These are phyloP conservation scores for Ganoderma boninense DNA, from an alignment of 1,284 basidiomycete genomes.

Conservation along the genomic window DNA sequence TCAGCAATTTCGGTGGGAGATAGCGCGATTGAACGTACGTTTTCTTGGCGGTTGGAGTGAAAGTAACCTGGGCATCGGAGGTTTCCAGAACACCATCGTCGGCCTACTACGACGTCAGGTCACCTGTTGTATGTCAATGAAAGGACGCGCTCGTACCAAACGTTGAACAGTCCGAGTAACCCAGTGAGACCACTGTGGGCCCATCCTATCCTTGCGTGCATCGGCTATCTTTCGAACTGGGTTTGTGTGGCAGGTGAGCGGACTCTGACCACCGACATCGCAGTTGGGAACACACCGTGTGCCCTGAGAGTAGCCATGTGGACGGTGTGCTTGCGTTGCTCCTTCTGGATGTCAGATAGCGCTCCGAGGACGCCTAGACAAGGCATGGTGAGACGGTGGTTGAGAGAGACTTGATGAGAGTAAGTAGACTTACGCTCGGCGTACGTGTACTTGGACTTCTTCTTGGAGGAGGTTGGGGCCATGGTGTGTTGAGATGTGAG, in stretches of 20 bases:
- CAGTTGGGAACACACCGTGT: slow-evolving; percentile 44
- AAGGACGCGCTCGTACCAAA: slow-evolving; percentile 46
- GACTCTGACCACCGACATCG: neutral
- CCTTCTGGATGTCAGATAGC: slow-evolving; percentile 52
- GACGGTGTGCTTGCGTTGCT: slow-evolving; percentile 51
- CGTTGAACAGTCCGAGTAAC: slow-evolving; percentile 56
- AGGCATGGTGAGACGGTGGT: slow-evolving; percentile 9
- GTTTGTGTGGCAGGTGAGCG: neutral
- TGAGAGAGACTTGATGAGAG: neutral
- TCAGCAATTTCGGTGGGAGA: neutral
- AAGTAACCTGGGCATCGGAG: slow-evolving; percentile 42
- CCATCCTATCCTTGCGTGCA: slow-evolving; percentile 54
- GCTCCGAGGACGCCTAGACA: slow-evolving; percentile 54
- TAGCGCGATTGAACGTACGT: slow-evolving; percentile 39
- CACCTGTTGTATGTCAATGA: neutral
- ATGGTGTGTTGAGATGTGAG: slow-evolving; percentile 16
- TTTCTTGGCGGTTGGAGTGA: slow-evolving; percentile 56
- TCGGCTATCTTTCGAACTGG: slow-evolving; percentile 58
- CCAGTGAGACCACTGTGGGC: slow-evolving; percentile 59
- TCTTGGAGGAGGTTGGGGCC: slow-evolving; percentile 42
- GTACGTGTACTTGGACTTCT: slow-evolving; percentile 50
- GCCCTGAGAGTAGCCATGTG: slow-evolving; percentile 57
- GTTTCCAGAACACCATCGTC: slow-evolving; percentile 52
- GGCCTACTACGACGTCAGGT: slow-evolving; percentile 40
- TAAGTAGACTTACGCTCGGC: slow-evolving; percentile 52